These are phyloP conservation scores for Echinochloa phyllopogon DNA, from an alignment of 176 grass and related monocot species.

Conservation along the genomic window DNA sequence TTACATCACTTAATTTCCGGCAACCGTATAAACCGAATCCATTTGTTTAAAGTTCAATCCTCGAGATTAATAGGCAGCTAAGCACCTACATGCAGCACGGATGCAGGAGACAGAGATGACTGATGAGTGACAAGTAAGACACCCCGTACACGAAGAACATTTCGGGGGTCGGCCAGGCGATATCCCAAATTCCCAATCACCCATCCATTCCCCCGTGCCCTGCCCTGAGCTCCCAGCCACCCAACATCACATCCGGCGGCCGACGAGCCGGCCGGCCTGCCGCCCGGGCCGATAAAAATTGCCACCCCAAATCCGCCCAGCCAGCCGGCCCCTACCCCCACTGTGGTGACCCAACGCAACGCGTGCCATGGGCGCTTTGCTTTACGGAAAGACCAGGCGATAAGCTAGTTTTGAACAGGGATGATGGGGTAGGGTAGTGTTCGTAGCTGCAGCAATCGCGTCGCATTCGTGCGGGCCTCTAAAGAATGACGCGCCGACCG, in stretches of 20 bases:
- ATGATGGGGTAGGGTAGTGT: too few relatives aligned
- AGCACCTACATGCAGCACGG: background rate
- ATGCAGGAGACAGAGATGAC: background rate
- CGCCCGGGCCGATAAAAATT: conserved; percentile 1
- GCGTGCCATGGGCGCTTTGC: background rate
- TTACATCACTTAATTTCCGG: background rate
- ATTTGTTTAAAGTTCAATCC: background rate
- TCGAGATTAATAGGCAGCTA: background rate
- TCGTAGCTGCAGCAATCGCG: background rate
- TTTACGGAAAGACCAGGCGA: conserved; percentile 27
- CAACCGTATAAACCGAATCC: background rate
- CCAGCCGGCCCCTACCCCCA: background rate
- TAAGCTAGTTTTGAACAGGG: too few relatives aligned
- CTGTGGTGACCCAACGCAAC: background rate
- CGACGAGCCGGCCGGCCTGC: background rate
- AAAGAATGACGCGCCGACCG: background rate
- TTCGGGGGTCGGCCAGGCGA: too few relatives aligned
- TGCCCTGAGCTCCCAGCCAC: background rate
- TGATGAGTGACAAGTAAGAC: background rate
- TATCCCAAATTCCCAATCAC: too few relatives aligned
- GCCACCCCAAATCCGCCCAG: conserved; percentile 41
- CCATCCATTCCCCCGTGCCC: background rate
- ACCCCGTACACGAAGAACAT: background rate
- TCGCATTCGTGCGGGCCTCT: background rate
- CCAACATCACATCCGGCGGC: background rate